These are phyloP conservation scores for Xylaria flabelliformis DNA, from an alignment of 495 filamentous ascomycete species.

Conservation along the genomic window DNA sequence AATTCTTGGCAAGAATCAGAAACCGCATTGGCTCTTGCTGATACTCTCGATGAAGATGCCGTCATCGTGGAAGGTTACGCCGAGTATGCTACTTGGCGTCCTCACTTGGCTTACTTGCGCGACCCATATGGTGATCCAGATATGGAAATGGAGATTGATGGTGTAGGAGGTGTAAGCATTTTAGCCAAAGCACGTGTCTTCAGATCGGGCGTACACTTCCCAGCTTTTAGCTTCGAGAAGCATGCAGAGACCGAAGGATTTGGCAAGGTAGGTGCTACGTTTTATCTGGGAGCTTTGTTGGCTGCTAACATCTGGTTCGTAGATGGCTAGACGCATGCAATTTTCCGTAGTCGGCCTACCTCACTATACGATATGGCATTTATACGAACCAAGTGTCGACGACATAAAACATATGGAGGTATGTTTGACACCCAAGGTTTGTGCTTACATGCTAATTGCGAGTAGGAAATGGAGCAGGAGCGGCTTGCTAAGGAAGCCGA, in stretches of 20 bases:
- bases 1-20: slow-evolving; percentile 99
- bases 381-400: slow-evolving; percentile 97
- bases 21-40: slow-evolving; percentile 90
- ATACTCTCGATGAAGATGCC: slow-evolving; percentile 96
- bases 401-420: slow-evolving; percentile 97
- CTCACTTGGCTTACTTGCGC: slow-evolving; percentile 94
- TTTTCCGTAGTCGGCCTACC: slow-evolving; percentile 97
- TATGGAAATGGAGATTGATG: slow-evolving; percentile 99
- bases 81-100: slow-evolving; percentile 98
- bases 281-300: background rate
- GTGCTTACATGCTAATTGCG: slow-evolving; percentile 26
- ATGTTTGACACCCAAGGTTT: slow-evolving; percentile 30
- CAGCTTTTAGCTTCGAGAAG: slow-evolving; percentile 98
- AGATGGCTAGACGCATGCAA: slow-evolving; percentile 97
- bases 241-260: slow-evolving; percentile 99
- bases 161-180: slow-evolving; percentile 96
- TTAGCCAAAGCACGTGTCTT: slow-evolving; percentile 96
- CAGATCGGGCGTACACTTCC: slow-evolving; percentile 93
- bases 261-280: slow-evolving; percentile 76
- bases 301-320: slow-evolving; percentile 41
- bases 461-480: slow-evolving; percentile 84
- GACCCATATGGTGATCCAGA: slow-evolving; percentile 98
- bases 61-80: slow-evolving; percentile 99
- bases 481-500: slow-evolving; percentile 73
- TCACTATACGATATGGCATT: slow-evolving; percentile 99